A percentile compares a stretch with the other conserved stretches of the same genome.
Conservation (phyloP, 495 filamentous ascomycete species). For the Chaetomium cochliodes region DNA sequence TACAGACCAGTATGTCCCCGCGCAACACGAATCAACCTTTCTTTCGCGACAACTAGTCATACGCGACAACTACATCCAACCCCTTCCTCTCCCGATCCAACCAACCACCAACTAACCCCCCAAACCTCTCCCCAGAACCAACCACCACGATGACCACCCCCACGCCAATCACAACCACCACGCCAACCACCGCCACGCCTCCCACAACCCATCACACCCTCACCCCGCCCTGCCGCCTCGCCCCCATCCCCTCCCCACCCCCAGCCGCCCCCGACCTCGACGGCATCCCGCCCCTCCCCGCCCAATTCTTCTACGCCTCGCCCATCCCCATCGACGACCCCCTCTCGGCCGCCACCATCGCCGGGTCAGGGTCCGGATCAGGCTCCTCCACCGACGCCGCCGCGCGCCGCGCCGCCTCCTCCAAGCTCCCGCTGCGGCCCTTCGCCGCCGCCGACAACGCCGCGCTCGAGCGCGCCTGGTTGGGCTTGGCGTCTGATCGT, state of each 20-base stretch:
- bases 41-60: background rate
- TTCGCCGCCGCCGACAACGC: constrained; percentile 74
- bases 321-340: constrained; percentile 79
- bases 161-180: constrained; percentile 35
- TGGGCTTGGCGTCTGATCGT: constrained; percentile 50
- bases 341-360: constrained; percentile 62
- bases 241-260: constrained; percentile 36
- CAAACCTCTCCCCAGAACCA: background rate
- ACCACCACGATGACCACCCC: constrained; percentile 27
- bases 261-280: constrained; percentile 38
- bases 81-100: background rate
- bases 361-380: constrained; percentile 41
- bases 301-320: constrained; percentile 82
- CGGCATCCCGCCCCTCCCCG: constrained; percentile 54
- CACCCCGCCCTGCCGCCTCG: constrained; percentile 43
- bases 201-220: constrained; percentile 43
- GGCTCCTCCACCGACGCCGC: too few relatives aligned
- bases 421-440: constrained; percentile 63
- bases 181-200: constrained; percentile 35
- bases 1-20: background rate
- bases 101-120: background rate
- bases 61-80: background rate
- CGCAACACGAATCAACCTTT: constrained; percentile 1
- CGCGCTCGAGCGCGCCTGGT: constrained; percentile 72
- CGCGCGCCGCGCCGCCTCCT: background rate